Conservation (phyloP, 2,329 filamentous ascomycete species). For the Botrytis byssoidea region DNA sequence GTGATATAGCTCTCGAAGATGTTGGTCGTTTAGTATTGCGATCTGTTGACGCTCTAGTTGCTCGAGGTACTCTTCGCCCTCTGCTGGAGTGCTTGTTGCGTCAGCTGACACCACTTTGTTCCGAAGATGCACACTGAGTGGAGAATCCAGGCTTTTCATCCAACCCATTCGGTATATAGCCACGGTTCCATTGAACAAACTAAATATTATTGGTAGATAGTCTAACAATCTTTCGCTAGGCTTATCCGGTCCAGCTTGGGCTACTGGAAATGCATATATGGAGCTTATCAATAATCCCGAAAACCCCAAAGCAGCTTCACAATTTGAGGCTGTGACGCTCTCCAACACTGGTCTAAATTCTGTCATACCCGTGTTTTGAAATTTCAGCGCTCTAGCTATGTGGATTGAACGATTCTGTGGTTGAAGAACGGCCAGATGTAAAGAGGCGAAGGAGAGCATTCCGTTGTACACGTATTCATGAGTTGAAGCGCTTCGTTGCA, state of each 20-base stretch:
- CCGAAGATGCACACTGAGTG: neutral
- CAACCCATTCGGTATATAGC: constrained; percentile 17
- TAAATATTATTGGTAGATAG: neutral
- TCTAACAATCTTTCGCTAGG: constrained; percentile 3
- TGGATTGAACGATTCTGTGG: neutral
- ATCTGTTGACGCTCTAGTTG: neutral
- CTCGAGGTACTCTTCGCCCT: constrained; percentile 8
- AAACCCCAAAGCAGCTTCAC: constrained; percentile 12
- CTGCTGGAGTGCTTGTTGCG: neutral
- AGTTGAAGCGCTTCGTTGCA: constrained; percentile 1
- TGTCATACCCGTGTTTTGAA: constrained; percentile 10
- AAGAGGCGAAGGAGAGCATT: constrained; percentile 14
- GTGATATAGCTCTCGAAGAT: neutral
- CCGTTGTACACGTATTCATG: constrained; percentile 18
- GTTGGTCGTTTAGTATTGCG: neutral
- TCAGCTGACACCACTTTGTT: neutral
- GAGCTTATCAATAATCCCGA: constrained; percentile 13
- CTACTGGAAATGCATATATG: constrained; percentile 16
- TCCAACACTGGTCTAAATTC: neutral
- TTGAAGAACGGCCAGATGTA: constrained; percentile 11
- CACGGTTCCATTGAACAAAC: constrained; percentile 15
- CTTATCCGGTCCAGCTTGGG: neutral
- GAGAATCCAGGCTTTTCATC: constrained; percentile 4
- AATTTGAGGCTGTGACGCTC: neutral
- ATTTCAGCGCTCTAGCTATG: constrained; percentile 7